Evolutionary conservation across 2,329 filamentous ascomycete species (phyloP), one percentile per base, ranked within the genome.

Genomic region (Sclerotinia nivalis): DNA sequence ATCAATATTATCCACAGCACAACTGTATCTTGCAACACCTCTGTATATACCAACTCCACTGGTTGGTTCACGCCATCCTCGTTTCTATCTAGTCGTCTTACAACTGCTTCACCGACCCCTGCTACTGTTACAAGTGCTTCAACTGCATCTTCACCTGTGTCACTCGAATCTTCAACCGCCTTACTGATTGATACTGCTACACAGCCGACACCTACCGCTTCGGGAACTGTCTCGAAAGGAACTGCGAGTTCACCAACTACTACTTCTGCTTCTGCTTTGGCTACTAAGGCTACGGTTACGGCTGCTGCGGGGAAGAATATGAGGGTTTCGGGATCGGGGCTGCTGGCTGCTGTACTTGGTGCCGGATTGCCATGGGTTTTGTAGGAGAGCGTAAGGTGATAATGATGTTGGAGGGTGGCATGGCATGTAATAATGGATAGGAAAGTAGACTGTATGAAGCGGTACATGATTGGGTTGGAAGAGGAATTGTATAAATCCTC

Each of bases 111-210:
- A 22, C 28, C 47, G n/a, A 37, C 34, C 34, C 31, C 31, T 52
- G 61, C 25, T 50, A 22, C 31, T 52, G 31, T 25, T 40, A 52
- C 31, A 22, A 22, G 22, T 61, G 43, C 59, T 40, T 37, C 34
- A 25, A 20, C 61, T 65, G 47, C 61, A 15, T 52, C 61, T 40
- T 65, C 47, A 15, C 40, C 40, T 43, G 13, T 13, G 15, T 43
- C 40, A 43, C 40, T 18, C 7, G 40, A 22, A 9, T 40, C n/a
- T 52, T 28, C 47, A 40, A 40, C 47, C 15, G 31, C 61, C n/a
- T 65, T 65, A 65, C 61, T 65, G 49, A 65, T 65, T 43, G 61
- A 65, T 65, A 65, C 31, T 20, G 8, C 61, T 52, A 40, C 34
- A 65, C 61, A 65, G 61, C 61, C 47, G 28, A 50, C 49, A 4